Percentiles rank a stretch among this genome's conserved stretches.
phyloP scores from a whole-genome alignment of 176 grass and related monocot species.

The Triticum dicoccoides region DNA sequence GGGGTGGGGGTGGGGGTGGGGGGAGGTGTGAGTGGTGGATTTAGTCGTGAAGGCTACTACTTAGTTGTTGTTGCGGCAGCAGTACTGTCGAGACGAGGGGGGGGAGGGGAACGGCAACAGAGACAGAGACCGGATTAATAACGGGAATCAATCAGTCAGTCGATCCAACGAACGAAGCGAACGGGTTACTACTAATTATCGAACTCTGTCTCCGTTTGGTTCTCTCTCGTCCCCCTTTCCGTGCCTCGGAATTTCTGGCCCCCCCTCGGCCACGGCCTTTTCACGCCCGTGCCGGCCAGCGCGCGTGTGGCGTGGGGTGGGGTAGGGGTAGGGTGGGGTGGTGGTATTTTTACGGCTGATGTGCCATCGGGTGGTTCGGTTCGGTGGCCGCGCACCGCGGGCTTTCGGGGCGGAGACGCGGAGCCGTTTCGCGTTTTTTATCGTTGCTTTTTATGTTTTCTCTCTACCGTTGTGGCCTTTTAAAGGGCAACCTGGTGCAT shows the following conservation, averaged over 20 bases:
- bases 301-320: too few relatives aligned
- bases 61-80: background rate
- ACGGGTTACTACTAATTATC: background rate
- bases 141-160: background rate
- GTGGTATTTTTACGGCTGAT: conserved; percentile 8
- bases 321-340: too few relatives aligned
- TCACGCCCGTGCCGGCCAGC: background rate
- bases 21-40: conserved; percentile 28
- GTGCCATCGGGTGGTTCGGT: background rate
- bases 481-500: too few relatives aligned
- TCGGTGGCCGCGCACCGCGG: conserved; percentile 28
- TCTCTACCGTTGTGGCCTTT: conserved; percentile 31
- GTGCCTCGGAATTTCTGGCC: background rate
- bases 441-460: background rate
- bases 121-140: background rate
- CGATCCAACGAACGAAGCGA: background rate
- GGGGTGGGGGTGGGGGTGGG: background rate
- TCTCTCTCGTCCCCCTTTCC: background rate
- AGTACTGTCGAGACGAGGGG: background rate
- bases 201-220: background rate
- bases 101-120: background rate
- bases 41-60: conserved; percentile 68
- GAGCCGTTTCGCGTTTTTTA: background rate
- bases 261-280: background rate
- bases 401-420: conserved; percentile 22